These are phyloP conservation scores for Coleophoma eucalyptorum DNA, from an alignment of 2,329 filamentous ascomycete genomes.

Conservation along the genomic window DNA sequence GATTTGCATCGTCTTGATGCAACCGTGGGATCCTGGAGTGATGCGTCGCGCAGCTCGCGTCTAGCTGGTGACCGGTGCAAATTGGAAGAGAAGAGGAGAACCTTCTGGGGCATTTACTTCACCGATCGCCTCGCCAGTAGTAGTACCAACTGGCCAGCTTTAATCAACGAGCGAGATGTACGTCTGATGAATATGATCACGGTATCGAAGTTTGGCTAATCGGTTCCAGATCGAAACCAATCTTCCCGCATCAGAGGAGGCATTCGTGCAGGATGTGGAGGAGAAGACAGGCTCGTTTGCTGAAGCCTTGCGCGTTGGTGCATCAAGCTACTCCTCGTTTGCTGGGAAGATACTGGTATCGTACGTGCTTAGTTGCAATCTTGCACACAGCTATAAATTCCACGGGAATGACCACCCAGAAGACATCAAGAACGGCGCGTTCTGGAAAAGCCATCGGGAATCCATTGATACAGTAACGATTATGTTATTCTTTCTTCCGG, in stretches of 20 bases:
- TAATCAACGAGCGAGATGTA: constrained; percentile 59
- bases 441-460: constrained; percentile 62
- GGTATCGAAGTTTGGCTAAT: too few relatives aligned
- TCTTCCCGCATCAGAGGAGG: constrained; percentile 58
- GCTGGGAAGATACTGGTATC: constrained; percentile 57
- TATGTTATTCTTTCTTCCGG: constrained; percentile 25
- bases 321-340: constrained; percentile 45
- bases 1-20: constrained; percentile 64
- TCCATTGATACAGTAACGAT: constrained; percentile 60
- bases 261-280: constrained; percentile 51
- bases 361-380: constrained; percentile 58
- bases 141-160: constrained; percentile 67
- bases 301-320: constrained; percentile 44
- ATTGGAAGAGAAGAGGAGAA: constrained; percentile 61
- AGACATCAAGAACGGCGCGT: constrained; percentile 58
- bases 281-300: constrained; percentile 47
- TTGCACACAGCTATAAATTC: constrained; percentile 59
- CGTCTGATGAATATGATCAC: background rate
- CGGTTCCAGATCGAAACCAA: constrained; percentile 46
- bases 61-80: constrained; percentile 65
- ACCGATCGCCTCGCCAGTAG: constrained; percentile 64
- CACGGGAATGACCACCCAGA: constrained; percentile 50
- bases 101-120: constrained; percentile 65
- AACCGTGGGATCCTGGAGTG: constrained; percentile 31
- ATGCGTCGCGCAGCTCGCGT: constrained; percentile 46